Base-by-base conservation (phyloP, 805 yeast species). In the Ogataea wickerhamii region DNA sequence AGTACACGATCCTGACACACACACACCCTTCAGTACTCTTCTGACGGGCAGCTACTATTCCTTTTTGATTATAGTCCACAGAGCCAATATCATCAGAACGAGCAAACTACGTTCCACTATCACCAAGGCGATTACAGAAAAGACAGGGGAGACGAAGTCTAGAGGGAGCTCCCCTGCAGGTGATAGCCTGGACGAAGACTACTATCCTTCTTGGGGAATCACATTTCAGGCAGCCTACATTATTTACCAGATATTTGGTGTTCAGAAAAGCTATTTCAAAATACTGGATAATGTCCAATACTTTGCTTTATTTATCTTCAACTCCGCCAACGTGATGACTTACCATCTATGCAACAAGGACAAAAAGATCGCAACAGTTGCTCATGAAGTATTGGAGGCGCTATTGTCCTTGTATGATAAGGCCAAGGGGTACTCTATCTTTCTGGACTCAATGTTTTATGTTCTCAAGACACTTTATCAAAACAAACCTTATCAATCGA, bases 211-310 rank as follows among this genome's bases (percentile, higher is more conserved):
- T n/a, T 78, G 86, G 82, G 86, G 88, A 7, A 81, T 83, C 40
- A 83, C 87, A 2, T 83, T 82, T 67, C 87, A 82, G 58, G 85
- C 91, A 1, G 86, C 91, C 2, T 74, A 84, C 51, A 80, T 80
- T 79, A 80, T 83, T 80, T 41, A 67, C 74, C 32, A 79, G 75
- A 39, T 76, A 74, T 43, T 51, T 80, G 84, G 17, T 74, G 79
- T n/a, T 66, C 73, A 57, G 67, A 32, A 17, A 22, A 29, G 28
- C 28, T 18, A 34, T 30, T 70, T 41, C 76, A 79, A 19, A 77
- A 35, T 80, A 49, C 34, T 19, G 13, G 36, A 29, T 25, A 41
- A 37, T 18, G 16, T 36, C 7, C 70, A 78, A 25, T 60, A 77
- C 30, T 80, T 31, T 26, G 38, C 43, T 12, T 30, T 28, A 14